These are phyloP conservation scores for Cytospora chrysosperma DNA, from an alignment of 2,329 filamentous ascomycete species.

Conservation along the genomic window DNA sequence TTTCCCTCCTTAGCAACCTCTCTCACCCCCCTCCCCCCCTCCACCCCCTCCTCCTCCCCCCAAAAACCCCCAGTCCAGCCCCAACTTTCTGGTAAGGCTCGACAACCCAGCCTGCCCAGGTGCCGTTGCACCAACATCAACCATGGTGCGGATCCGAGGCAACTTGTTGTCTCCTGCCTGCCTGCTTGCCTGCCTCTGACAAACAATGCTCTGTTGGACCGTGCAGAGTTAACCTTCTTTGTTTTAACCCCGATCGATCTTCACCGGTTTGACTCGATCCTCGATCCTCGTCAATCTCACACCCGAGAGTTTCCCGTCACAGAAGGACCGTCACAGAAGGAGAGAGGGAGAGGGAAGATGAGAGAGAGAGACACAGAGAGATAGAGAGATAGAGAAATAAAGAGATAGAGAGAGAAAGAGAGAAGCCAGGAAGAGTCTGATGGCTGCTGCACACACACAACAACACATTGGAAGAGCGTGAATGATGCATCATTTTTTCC, in stretches of 20 bases:
- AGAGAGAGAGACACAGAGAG: no score
- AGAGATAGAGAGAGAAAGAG: no score
- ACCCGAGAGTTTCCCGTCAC: constrained; percentile 2
- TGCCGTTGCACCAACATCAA: not conserved
- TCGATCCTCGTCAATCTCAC: constrained; percentile 7
- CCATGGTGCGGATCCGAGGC: not conserved
- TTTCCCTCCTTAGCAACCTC: not conserved
- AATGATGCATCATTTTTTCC: not conserved
- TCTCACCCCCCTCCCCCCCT: not conserved
- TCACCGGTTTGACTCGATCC: constrained; percentile 4
- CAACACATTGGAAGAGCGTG: not conserved
- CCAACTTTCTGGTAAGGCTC: not conserved
- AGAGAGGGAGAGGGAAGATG: no score
- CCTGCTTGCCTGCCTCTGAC: no score
- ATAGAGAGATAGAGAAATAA: no score
- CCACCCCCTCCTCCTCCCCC: no score
- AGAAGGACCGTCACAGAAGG: not conserved
- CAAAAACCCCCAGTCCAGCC: not conserved
- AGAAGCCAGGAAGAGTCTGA: not conserved
- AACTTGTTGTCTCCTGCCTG: no score
- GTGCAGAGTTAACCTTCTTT: no score
- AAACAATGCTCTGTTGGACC: not conserved
- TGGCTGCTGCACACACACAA: no score
- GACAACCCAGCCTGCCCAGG: no score
- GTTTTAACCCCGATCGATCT: not conserved